Conservation (phyloP, 2,329 filamentous ascomycete species). For the Fusarium sp. region DNA sequence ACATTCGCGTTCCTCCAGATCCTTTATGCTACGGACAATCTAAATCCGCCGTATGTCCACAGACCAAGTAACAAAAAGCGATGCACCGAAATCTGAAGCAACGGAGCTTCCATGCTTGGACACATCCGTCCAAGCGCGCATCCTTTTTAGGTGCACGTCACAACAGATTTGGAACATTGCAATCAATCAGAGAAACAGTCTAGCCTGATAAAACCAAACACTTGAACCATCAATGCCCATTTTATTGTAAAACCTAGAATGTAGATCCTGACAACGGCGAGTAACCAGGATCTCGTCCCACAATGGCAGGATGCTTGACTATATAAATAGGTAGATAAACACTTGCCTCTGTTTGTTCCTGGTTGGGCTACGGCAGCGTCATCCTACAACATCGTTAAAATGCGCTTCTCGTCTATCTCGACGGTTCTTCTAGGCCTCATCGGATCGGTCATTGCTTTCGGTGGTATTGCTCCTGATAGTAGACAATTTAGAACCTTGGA, state of each 20-base stretch:
- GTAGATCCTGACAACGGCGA: slow-evolving; percentile 14
- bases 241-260: slow-evolving; percentile 4
- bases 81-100: slow-evolving; percentile 30
- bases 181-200: slow-evolving; percentile 16
- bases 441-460: slow-evolving; percentile 21
- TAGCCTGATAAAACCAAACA: neutral
- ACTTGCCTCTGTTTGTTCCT: neutral
- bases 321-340: slow-evolving; percentile 11
- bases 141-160: neutral
- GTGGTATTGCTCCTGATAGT: slow-evolving; percentile 28
- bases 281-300: slow-evolving; percentile 30
- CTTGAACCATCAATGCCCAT: slow-evolving; percentile 6
- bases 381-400: slow-evolving; percentile 2
- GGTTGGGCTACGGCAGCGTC: neutral
- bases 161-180: slow-evolving; percentile 8
- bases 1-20: neutral
- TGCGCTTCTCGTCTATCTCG: slow-evolving; percentile 33
- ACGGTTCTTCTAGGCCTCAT: slow-evolving; percentile 27
- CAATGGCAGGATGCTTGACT: slow-evolving; percentile 6
- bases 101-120: neutral
- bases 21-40: neutral
- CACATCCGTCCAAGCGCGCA: slow-evolving; percentile 14
- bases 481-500: slow-evolving; percentile 27
- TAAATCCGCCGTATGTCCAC: neutral
- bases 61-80: neutral